A percentile compares a stretch with the other conserved stretches of the same genome.
Evolutionary conservation across 345 rosid genomes (phyloP).

Genomic region (Eucalyptus tenuipes): DNA sequence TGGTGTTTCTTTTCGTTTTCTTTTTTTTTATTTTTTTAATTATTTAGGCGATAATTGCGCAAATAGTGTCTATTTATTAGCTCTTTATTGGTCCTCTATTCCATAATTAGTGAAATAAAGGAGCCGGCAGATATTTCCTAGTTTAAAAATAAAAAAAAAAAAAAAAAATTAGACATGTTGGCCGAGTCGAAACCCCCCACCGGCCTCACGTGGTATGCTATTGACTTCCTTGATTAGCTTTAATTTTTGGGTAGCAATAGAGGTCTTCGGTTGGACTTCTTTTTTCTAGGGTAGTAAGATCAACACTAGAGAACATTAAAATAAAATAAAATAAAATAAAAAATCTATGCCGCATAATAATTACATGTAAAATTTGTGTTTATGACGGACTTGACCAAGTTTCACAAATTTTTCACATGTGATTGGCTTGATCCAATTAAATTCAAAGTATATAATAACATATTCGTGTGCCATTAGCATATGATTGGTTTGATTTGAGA

Average conservation of each 20-base stretch:
- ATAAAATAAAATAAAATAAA: not conserved
- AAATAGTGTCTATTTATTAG: not conserved
- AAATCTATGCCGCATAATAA: not conserved
- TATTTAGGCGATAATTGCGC: not conserved
- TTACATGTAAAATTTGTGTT: not conserved
- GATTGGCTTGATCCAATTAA: not conserved
- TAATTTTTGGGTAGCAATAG: not conserved
- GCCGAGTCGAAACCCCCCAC: not conserved
- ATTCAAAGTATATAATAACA: not conserved
- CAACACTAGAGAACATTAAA: not conserved
- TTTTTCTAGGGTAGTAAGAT: not conserved
- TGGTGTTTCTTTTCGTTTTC: not conserved
- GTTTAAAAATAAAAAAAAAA: not conserved
- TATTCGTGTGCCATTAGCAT: fast-evolving
- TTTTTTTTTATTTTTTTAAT: not conserved
- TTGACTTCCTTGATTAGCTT: not conserved
- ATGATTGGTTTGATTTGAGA: not conserved
- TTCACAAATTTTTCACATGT: fast-evolving
- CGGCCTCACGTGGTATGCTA: not conserved
- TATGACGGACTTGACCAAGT: not conserved
- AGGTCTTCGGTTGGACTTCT: not conserved
- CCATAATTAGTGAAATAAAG: not conserved
- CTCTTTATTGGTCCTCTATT: not conserved
- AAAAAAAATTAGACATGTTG: not conserved
- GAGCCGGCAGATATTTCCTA: not conserved